phyloP scores from a whole-genome alignment of 257 asterid species.

The Thymus mandschuricus region DNA sequence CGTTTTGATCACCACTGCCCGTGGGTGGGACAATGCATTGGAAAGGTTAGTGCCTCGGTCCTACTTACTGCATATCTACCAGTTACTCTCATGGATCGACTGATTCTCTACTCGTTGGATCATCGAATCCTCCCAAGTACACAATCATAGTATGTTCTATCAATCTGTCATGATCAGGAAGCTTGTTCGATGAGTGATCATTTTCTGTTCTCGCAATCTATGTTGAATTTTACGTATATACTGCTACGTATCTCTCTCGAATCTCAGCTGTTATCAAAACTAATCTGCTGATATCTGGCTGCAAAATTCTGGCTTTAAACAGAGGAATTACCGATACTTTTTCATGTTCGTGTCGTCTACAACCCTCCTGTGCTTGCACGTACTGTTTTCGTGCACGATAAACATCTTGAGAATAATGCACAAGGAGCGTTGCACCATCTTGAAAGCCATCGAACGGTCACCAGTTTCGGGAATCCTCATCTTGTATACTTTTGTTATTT shows the following conservation, averaged over 20 bases:
- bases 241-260: background rate
- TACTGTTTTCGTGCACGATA: conserved; percentile 54
- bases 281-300: conserved; percentile 11
- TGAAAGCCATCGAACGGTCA: conserved; percentile 59
- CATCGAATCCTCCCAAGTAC: no score
- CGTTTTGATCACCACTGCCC: conserved; percentile 93
- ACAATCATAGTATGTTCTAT: no score
- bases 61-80: background rate
- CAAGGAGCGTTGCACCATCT: conserved; percentile 35
- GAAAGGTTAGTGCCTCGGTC: conserved; percentile 51
- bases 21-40: conserved; percentile 88
- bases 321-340: conserved; percentile 78
- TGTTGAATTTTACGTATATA: background rate
- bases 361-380: conserved; percentile 58
- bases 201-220: background rate
- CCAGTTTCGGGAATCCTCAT: conserved; percentile 61
- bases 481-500: conserved; percentile 57
- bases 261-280: background rate
- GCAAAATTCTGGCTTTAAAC: conserved; percentile 30
- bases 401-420: conserved; percentile 51
- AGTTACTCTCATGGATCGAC: background rate
- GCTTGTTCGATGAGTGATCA: background rate
- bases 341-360: conserved; percentile 70
- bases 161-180: background rate
- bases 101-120: no score